A percentile compares a stretch with the other conserved stretches of the same genome.
Evolutionary conservation across 441 rosid genomes (phyloP).

Genomic region (Populus hybrid): DNA sequence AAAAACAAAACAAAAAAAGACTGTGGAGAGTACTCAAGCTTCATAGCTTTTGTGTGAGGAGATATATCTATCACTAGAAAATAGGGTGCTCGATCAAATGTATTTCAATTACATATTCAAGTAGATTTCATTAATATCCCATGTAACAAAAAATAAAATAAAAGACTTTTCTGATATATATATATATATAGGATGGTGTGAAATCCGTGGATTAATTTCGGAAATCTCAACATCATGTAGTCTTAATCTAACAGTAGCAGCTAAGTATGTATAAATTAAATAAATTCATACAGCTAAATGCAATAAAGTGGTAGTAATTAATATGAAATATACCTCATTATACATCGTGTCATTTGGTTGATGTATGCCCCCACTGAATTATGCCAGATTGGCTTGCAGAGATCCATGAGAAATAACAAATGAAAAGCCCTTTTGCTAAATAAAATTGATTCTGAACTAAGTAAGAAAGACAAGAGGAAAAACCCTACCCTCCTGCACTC

Average conservation of each 20-base stretch:
- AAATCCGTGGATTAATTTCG: background rate
- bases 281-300: background rate
- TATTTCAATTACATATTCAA: background rate
- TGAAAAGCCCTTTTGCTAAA: background rate
- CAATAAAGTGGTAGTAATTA: background rate
- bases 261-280: background rate
- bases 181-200: background rate
- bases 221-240: background rate
- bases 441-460: slow-evolving; percentile 33
- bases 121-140: background rate
- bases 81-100: background rate
- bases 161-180: too few species aligned
- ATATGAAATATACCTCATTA: too few species aligned
- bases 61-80: background rate
- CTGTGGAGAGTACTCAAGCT: background rate
- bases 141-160: background rate
- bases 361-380: background rate
- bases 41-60: background rate
- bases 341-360: background rate
- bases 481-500: slow-evolving; percentile 35
- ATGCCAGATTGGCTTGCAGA: background rate
- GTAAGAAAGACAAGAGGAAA: slow-evolving; percentile 50
- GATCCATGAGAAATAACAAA: background rate
- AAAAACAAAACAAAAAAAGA: too few species aligned
- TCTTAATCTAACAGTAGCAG: background rate